Evolutionary conservation across 805 yeast species (phyloP), one percentile per base, ranked within the genome.

Genomic region (Metschnikowia cubensis): DNA sequence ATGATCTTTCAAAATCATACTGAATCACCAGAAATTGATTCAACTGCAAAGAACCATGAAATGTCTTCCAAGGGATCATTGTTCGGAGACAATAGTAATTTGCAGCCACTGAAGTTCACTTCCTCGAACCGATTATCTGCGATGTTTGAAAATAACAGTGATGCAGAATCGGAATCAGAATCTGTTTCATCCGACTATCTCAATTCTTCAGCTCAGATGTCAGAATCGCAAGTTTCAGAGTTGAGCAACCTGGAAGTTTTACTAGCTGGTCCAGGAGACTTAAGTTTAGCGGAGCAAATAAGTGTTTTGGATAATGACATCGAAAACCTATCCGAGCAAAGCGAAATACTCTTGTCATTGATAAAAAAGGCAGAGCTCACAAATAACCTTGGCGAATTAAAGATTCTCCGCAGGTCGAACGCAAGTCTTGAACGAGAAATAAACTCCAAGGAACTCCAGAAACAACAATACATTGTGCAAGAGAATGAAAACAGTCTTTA

Each of bases 301-400:
- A 71, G 71, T 2, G 76, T 72, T n/a, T 64, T 90, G 14, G 71
- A 77, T 2, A 64, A 71, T 1, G 87, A 84, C 13, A 80, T 89
- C 6, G 81, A 75, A 22, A 76, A 75, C 46, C 67, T 87, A 22
- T 73, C 75, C 35, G 79, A 80, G 50, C 96, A 91, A 62, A 69
- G 81, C 37, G 72, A 73, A 4, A 80, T 91, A 21, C 66, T 92
- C 36, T 80, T 77, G 13, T 85, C 92, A 4, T 70, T 92, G 42
- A 65, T 89, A 36, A 72, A 76, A 41, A 92, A 92, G 61, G 96
- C 97, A 0, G 96, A 89, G 59, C 69, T 92, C 32, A 89, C 95
- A 0, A 87, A 89, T 63, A 87, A 87, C 62, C 67, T 78, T 5
- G 75, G 82, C 4, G 94, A 90, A 60, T 68, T 87, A 44, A 78